Evolutionary conservation across 2,329 filamentous ascomycete genomes (phyloP), one percentile per base, ranked within the genome.

Genomic region (Tolypocladium guangdongense): DNA sequence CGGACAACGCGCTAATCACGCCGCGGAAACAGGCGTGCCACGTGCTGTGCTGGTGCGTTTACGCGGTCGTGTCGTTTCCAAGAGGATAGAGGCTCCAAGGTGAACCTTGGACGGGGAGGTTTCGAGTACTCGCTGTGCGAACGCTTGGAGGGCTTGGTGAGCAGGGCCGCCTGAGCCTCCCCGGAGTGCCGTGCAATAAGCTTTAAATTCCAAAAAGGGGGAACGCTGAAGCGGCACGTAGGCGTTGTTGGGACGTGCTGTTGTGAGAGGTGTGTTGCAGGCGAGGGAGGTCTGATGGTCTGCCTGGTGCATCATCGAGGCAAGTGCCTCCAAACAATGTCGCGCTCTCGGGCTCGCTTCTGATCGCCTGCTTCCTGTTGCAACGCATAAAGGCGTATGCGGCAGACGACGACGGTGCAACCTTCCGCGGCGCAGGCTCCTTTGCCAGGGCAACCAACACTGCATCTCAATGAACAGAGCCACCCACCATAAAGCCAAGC

Each of bases 151-250:
- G n/a, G 46, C 20, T 18, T 5, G 11, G 32, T 33, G 51, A 38
- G 48, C 51, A 24, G 14, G 50, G 38, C n/a, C n/a, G 22, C 20
- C 24, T 33, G 49, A 39, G 43, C 7, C 41, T 37, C 39, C 37
- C 30, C 47, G 50, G 50, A 11, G 39, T 32, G 24, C 46, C 35
- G 22, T 37, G 41, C 41, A 22, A 48, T 50, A 54, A 50, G 47
- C 46, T 43, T 43, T 47, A 52, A 54, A 53, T 37, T 50, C 51
- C 46, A 54, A 54, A 53, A 54, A 53, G 37, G 47, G 48, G 48
- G 48, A 54, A 47, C 52, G 49, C 52, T 54, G 52, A 51, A 43
- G 48, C 33, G 18, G 35, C 20, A 33, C 47, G 36, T 36, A 39
- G 47, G 47, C 47, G 49, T 39, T 24, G 46, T 37, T 46, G 33